These are phyloP conservation scores for Termitomyces sp. DNA, from an alignment of 768 basidiomycete genomes.

Conservation along the genomic window DNA sequence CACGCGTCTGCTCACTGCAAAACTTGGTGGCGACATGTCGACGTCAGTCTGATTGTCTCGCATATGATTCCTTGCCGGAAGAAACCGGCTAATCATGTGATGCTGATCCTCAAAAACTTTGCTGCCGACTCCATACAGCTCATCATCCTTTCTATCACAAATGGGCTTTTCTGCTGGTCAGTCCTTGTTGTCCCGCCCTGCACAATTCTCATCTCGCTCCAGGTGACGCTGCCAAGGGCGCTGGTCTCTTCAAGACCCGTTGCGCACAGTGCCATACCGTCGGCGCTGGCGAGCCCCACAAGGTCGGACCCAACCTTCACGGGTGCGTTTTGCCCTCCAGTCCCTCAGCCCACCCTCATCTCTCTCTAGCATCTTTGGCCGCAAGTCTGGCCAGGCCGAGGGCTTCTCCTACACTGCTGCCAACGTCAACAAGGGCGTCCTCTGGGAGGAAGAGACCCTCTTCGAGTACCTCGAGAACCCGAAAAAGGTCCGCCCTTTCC, in stretches of 20 bases:
- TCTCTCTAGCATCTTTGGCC: slow-evolving; percentile 65
- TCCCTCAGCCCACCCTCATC: neutral
- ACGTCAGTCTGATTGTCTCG: neutral
- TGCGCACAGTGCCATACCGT: slow-evolving; percentile 93
- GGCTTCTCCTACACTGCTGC: slow-evolving; percentile 91
- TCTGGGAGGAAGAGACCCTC: slow-evolving; percentile 82
- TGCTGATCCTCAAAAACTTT: slow-evolving; percentile 12
- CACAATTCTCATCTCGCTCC: neutral
- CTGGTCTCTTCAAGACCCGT: slow-evolving; percentile 93
- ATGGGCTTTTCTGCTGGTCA: slow-evolving; percentile 38
- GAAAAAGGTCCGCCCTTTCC: slow-evolving; percentile 65
- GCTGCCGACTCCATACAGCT: neutral
- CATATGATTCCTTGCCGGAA: slow-evolving; percentile 14
- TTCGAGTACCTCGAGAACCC: slow-evolving; percentile 97
- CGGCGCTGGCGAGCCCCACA: slow-evolving; percentile 69
- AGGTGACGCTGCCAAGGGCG: slow-evolving; percentile 92
- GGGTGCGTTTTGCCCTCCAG: slow-evolving; percentile 47
- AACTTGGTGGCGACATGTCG: slow-evolving; percentile 9
- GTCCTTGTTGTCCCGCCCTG: slow-evolving; percentile 39
- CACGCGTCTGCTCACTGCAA: slow-evolving; percentile 20
- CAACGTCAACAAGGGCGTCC: slow-evolving; percentile 91
- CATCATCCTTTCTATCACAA: slow-evolving; percentile 13
- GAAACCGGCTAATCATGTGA: slow-evolving; percentile 18
- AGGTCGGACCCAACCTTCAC: slow-evolving; percentile 94
- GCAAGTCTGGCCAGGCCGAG: slow-evolving; percentile 79